These are phyloP conservation scores for Periconia sp. DNA, from an alignment of 2,329 filamentous ascomycete species.

Conservation along the genomic window DNA sequence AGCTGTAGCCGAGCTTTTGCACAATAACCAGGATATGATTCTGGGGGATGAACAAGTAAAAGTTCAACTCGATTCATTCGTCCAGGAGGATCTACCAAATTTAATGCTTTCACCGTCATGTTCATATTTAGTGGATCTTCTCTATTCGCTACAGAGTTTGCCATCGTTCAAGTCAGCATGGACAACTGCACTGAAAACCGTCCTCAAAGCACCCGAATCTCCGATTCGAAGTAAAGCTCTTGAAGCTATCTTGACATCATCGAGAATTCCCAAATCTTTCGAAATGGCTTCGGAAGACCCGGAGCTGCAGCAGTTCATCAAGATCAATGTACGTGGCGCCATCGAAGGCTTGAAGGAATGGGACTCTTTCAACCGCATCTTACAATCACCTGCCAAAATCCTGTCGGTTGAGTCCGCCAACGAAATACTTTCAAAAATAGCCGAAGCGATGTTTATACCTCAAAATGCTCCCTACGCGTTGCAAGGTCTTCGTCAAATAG, in stretches of 20 bases:
- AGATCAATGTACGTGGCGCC: conserved; percentile 29
- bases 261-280: conserved; percentile 38
- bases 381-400: conserved; percentile 36
- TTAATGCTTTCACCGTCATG: conserved; percentile 71
- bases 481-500: conserved; percentile 50
- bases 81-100: conserved; percentile 57
- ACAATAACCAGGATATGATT: conserved; percentile 46
- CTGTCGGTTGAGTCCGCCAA: conserved; percentile 40
- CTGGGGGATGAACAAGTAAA: conserved; percentile 47
- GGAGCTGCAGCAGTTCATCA: conserved; percentile 41
- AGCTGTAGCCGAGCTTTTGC: conserved; percentile 57
- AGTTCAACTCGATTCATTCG: conserved; percentile 46
- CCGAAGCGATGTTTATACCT: conserved; percentile 40
- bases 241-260: conserved; percentile 36
- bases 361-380: conserved; percentile 39
- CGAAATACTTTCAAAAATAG: conserved; percentile 41
- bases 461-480: conserved; percentile 40
- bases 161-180: conserved; percentile 33
- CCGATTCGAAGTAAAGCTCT: conserved; percentile 30
- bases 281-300: conserved; percentile 36
- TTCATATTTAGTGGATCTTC: conserved; percentile 64
- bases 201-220: conserved; percentile 30
- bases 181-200: conserved; percentile 31
- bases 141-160: conserved; percentile 53
- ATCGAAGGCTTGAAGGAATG: conserved; percentile 37